Percentiles rank a stretch among this genome's conserved stretches.
phyloP scores from a whole-genome alignment of 768 basidiomycete species.

The Trametes villosa region DNA sequence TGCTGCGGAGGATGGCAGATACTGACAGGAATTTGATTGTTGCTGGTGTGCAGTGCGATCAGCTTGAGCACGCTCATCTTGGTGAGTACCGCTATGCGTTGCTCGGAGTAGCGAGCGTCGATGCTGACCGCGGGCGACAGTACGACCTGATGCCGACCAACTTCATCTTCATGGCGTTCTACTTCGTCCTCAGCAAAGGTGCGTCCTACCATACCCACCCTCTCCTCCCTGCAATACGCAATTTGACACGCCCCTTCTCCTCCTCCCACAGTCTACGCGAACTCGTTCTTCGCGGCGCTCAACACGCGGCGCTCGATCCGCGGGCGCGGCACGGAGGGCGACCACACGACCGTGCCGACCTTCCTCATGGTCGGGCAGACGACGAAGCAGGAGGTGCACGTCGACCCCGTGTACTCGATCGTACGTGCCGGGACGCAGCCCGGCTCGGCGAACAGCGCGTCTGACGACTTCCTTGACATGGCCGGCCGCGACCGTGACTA shows the following conservation, averaged over 20 bases:
- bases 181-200: constrained; percentile 72
- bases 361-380: constrained; percentile 37
- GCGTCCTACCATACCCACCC: constrained; percentile 27
- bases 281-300: constrained; percentile 69
- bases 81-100: constrained; percentile 41
- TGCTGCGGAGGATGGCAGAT: neutral
- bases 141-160: constrained; percentile 59
- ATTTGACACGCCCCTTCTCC: neutral
- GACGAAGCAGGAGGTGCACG: constrained; percentile 24
- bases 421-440: constrained; percentile 3
- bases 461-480: neutral
- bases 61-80: constrained; percentile 56
- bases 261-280: constrained; percentile 53
- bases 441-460: neutral
- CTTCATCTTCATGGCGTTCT: constrained; percentile 62
- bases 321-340: constrained; percentile 57
- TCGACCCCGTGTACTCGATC: constrained; percentile 14
- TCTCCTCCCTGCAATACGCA: neutral
- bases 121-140: constrained; percentile 37
- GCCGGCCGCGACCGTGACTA: neutral
- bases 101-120: constrained; percentile 44
- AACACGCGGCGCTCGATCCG: constrained; percentile 62
- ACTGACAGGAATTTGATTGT: neutral
- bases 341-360: constrained; percentile 29
- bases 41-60: constrained; percentile 39